Conservation (phyloP, 2,329 filamentous ascomycete species). For the Colletotrichum cereale region DNA sequence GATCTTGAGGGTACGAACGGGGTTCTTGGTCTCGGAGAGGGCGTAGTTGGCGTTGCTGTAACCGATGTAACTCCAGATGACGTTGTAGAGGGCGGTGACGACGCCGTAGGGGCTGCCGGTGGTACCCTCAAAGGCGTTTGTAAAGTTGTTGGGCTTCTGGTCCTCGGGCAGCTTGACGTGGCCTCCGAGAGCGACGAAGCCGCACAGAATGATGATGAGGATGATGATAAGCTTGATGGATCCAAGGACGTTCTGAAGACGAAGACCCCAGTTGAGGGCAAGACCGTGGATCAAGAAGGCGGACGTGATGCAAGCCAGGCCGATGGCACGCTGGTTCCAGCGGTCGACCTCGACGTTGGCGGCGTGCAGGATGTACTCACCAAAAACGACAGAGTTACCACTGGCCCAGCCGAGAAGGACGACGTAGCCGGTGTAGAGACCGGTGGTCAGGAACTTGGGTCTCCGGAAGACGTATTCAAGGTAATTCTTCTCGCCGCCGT, state of each 20-base stretch:
- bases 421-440: slow-evolving; percentile 71
- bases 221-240: slow-evolving; percentile 75
- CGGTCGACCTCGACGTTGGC: slow-evolving; percentile 71
- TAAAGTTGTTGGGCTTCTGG: slow-evolving; percentile 71
- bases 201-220: slow-evolving; percentile 73
- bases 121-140: slow-evolving; percentile 73
- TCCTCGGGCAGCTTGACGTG: slow-evolving; percentile 65
- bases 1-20: slow-evolving; percentile 72
- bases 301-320: slow-evolving; percentile 73
- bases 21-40: slow-evolving; percentile 74
- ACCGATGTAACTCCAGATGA: slow-evolving; percentile 78
- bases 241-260: slow-evolving; percentile 75
- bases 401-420: slow-evolving; percentile 75
- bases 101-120: slow-evolving; percentile 75
- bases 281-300: slow-evolving; percentile 76
- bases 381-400: slow-evolving; percentile 77
- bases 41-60: slow-evolving; percentile 78
- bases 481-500: slow-evolving; percentile 77
- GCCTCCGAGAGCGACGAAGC: slow-evolving; percentile 72
- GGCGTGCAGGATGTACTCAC: slow-evolving; percentile 77
- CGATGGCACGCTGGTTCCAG: slow-evolving; percentile 77
- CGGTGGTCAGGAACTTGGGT: slow-evolving; percentile 72
- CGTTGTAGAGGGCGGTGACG: slow-evolving; percentile 78
- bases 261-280: slow-evolving; percentile 74
- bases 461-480: slow-evolving; percentile 73